Percentiles rank a stretch among this genome's conserved stretches.
phyloP scores from a whole-genome alignment of 257 asterid species.

The Ilex aquifolium region DNA sequence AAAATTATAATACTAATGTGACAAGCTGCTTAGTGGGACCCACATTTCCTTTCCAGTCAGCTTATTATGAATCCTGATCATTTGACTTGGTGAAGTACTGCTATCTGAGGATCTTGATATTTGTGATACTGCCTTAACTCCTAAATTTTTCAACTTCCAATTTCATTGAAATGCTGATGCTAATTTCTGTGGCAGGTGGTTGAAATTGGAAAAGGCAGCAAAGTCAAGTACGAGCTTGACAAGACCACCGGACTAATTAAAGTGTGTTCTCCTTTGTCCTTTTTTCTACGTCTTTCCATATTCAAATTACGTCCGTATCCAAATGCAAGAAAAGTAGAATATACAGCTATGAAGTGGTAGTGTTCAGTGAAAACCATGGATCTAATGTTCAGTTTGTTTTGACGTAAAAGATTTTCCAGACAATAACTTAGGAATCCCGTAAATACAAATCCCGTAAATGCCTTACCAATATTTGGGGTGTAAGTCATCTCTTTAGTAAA shows the following conservation, averaged over 20 bases:
- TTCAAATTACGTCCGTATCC: not conserved
- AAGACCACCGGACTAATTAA: slow-evolving; percentile 84
- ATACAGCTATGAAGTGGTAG: too few relatives aligned
- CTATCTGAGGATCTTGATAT: not conserved
- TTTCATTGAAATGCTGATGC: slow-evolving; percentile 1
- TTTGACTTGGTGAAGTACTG: not conserved
- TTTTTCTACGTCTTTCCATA: not conserved
- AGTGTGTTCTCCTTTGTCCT: slow-evolving; percentile 28
- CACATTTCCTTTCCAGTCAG: not conserved
- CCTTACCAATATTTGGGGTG: too few relatives aligned
- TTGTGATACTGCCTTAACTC: too few relatives aligned
- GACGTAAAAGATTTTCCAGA: too few relatives aligned
- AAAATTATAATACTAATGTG: too few relatives aligned
- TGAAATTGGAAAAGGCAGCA: slow-evolving; percentile 89
- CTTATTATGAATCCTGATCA: not conserved
- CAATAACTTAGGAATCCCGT: too few relatives aligned
- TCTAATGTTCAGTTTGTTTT: too few relatives aligned
- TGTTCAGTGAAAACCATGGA: too few relatives aligned
- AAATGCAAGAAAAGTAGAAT: not conserved
- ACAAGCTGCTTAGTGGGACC: not conserved
- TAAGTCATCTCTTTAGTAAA: not conserved
- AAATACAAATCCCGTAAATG: too few relatives aligned
- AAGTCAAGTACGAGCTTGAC: slow-evolving; percentile 94
- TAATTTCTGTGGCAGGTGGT: slow-evolving; percentile 50
- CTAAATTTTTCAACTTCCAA: not conserved